Evolutionary conservation across 116 monocot genomes (phyloP).

Genomic region (Papilionanthe hybrid): DNA sequence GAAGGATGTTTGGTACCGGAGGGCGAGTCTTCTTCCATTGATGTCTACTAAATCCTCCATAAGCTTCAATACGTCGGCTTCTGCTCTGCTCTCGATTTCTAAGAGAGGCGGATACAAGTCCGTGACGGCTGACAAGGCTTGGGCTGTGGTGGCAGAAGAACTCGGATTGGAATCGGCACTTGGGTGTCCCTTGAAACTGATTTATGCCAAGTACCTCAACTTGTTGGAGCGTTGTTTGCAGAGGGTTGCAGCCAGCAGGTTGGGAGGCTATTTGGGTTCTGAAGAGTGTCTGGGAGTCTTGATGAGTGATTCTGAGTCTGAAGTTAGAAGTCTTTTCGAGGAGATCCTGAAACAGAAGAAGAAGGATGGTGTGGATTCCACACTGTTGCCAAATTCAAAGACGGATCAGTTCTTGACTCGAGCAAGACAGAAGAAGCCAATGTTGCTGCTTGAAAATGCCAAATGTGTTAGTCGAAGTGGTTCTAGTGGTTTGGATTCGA

Average conservation of each 20-base stretch:
- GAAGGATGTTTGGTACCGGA: conserved; percentile 7
- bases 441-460: neutral
- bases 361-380: neutral
- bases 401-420: conserved; percentile 39
- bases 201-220: conserved; percentile 54
- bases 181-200: conserved; percentile 48
- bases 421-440: conserved; percentile 7
- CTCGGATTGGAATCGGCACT: conserved; percentile 26
- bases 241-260: conserved; percentile 20
- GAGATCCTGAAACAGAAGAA: conserved; percentile 7
- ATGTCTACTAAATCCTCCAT: conserved; percentile 36
- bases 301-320: neutral
- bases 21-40: conserved; percentile 10
- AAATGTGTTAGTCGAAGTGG: neutral
- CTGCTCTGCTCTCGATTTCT: conserved; percentile 46
- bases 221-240: conserved; percentile 41
- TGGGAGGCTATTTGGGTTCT: neutral
- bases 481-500: neutral
- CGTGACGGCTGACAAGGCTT: conserved; percentile 26
- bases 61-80: conserved; percentile 53
- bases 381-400: conserved; percentile 14
- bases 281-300: conserved; percentile 4
- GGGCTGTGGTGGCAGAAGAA: conserved; percentile 42
- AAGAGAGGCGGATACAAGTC: conserved; percentile 38
- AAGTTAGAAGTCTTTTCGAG: neutral